Evolutionary conservation across 306 rosid species (phyloP).

Genomic region (Prunus fruticosa): DNA sequence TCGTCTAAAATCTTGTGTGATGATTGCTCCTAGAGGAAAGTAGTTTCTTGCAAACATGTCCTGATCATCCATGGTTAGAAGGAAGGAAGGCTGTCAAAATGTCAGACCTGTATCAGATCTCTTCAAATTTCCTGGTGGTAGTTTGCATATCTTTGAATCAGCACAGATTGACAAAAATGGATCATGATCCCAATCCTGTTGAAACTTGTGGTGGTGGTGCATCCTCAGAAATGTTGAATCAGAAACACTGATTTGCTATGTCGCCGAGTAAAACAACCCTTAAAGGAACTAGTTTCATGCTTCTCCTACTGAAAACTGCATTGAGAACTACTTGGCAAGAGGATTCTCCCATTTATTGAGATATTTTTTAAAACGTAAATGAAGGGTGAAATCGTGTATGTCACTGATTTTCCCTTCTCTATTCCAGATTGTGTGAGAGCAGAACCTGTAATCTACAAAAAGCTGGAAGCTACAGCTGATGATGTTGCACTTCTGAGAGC

Average conservation of each 20-base stretch:
- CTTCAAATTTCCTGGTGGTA: background rate
- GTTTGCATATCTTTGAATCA: background rate
- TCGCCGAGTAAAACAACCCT: background rate
- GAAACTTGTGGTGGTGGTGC: background rate
- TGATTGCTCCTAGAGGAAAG: background rate
- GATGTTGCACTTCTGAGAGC: conserved; percentile 70
- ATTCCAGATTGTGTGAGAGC: conserved; percentile 82
- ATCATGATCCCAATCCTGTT: background rate
- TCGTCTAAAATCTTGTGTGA: background rate
- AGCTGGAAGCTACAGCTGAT: conserved; percentile 55
- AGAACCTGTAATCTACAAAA: conserved; percentile 81
- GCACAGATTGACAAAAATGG: background rate
- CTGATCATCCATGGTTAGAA: background rate
- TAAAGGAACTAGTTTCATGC: background rate
- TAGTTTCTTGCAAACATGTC: background rate
- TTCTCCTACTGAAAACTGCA: background rate
- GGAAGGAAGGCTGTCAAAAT: background rate
- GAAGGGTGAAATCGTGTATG: background rate
- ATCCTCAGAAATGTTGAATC: background rate
- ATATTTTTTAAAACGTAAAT: background rate
- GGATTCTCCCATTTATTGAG: background rate
- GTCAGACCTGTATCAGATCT: background rate
- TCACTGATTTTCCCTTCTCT: background rate
- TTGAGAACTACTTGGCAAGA: background rate
- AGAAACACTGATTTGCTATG: background rate